These are phyloP conservation scores for Colletotrichum sidae DNA, from an alignment of 2,329 filamentous ascomycete species.

Conservation along the genomic window DNA sequence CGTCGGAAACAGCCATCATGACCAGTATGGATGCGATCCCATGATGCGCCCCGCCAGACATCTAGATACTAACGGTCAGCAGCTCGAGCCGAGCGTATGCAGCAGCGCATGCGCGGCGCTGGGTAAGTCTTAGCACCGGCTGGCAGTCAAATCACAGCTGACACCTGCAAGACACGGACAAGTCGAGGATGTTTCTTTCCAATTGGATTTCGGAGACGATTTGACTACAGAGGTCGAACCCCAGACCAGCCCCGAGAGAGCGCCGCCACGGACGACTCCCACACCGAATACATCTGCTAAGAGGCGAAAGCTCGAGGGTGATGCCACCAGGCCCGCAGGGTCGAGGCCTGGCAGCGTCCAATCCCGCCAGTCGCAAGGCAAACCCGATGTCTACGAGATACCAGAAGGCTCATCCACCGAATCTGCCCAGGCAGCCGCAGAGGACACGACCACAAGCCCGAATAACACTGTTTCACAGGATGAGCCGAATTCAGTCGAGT, in stretches of 20 bases:
- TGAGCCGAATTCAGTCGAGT: constrained; percentile 9
- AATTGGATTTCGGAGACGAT: constrained; percentile 52
- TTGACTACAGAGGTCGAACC: constrained; percentile 31
- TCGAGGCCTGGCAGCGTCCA: not conserved
- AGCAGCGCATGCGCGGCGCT: constrained; percentile 73
- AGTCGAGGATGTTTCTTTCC: constrained; percentile 71
- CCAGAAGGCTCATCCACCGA: constrained; percentile 46
- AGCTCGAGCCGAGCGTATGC: constrained; percentile 72
- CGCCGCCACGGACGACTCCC: constrained; percentile 44
- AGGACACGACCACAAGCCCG: constrained; percentile 37
- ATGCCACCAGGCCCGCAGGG: not conserved
- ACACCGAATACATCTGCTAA: constrained; percentile 63
- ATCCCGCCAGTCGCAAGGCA: constrained; percentile 7
- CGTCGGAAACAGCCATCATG: constrained; percentile 42
- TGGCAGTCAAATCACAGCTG: constrained; percentile 11
- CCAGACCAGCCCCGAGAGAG: constrained; percentile 28
- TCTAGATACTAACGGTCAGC: constrained; percentile 19
- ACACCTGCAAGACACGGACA: constrained; percentile 60
- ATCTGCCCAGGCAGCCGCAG: constrained; percentile 29
- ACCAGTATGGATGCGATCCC: constrained; percentile 45
- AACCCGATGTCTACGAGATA: constrained; percentile 44
- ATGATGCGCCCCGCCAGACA: constrained; percentile 14
- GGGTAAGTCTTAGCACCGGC: constrained; percentile 57
- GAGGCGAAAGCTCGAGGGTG: constrained; percentile 50
- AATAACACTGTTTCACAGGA: constrained; percentile 10